Conservation (phyloP, 495 filamentous ascomycete genomes). For the Penicillium simplicissimum region DNA sequence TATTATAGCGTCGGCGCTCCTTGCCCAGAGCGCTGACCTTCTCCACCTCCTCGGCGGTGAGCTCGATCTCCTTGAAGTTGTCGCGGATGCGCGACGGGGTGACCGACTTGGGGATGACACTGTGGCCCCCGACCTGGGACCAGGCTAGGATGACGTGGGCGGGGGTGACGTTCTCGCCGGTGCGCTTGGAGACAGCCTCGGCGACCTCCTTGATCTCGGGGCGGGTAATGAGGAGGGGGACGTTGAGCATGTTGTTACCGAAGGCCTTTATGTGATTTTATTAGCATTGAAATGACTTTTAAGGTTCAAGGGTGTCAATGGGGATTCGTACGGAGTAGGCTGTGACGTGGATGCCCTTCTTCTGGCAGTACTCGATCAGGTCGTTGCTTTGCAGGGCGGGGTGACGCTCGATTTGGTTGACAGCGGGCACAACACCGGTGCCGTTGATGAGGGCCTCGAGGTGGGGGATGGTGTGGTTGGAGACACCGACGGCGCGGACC, state of each 20-base stretch:
- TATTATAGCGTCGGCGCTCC: conserved; percentile 49
- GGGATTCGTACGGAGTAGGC: conserved; percentile 45
- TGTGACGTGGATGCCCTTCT: conserved; percentile 51
- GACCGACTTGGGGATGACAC: conserved; percentile 54
- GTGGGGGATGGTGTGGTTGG: conserved; percentile 49
- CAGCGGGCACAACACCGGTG: conserved; percentile 49
- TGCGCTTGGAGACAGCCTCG: conserved; percentile 42
- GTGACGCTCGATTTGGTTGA: conserved; percentile 55
- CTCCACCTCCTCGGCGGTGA: conserved; percentile 46
- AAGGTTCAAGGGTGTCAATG: not conserved
- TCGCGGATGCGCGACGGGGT: conserved; percentile 47
- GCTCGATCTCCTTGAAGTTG: conserved; percentile 52
- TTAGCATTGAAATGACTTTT: conserved; percentile 8
- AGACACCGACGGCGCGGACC: conserved; percentile 52
- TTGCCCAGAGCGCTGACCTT: conserved; percentile 45
- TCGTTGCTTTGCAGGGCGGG: conserved; percentile 48
- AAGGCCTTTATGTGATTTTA: conserved; percentile 32
- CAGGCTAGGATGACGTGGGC: conserved; percentile 51
- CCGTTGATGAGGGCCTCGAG: conserved; percentile 53
- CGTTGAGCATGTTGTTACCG: conserved; percentile 48
- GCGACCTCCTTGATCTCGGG: conserved; percentile 47
- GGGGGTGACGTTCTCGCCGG: conserved; percentile 39
- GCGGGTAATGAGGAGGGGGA: conserved; percentile 47
- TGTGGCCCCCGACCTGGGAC: conserved; percentile 50
- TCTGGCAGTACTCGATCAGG: conserved; percentile 43